Conservation (phyloP, 2,329 filamentous ascomycete species). For the Fusarium multiceps region DNA sequence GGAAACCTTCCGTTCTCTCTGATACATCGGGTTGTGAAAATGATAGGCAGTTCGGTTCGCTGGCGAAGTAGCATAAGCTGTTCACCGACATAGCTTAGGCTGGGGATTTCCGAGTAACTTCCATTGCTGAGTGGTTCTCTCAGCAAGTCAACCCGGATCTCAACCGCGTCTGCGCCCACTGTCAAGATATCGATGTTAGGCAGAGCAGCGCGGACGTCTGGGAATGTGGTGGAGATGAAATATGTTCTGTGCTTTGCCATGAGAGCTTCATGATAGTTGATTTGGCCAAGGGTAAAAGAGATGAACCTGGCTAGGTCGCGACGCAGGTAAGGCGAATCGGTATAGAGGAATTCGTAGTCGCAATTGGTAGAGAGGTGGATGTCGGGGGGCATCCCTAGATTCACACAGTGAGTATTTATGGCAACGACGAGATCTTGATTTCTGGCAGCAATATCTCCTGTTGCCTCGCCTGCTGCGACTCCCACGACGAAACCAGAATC, state of each 20-base stretch:
- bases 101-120: conserved; percentile 73
- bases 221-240: conserved; percentile 89
- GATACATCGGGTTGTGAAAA: conserved; percentile 86
- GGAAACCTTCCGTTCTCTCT: conserved; percentile 86
- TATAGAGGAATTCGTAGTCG: conserved; percentile 90
- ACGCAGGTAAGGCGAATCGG: conserved; percentile 75
- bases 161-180: conserved; percentile 86
- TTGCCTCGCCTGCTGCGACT: conserved; percentile 67
- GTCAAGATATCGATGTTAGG: conserved; percentile 89
- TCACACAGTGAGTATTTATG: conserved; percentile 82
- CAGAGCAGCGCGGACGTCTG: conserved; percentile 83
- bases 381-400: conserved; percentile 76
- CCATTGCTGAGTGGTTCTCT: conserved; percentile 75
- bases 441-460: conserved; percentile 67
- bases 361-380: conserved; percentile 72
- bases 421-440: conserved; percentile 70
- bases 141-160: conserved; percentile 84
- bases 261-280: conserved; percentile 80
- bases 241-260: conserved; percentile 83
- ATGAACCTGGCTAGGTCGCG: conserved; percentile 83
- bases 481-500: conserved; percentile 76
- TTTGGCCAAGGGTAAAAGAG: conserved; percentile 82
- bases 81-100: conserved; percentile 84
- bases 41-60: conserved; percentile 87
- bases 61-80: conserved; percentile 87